Base-by-base conservation (phyloP, 345 rosid genomes). In the Excoecaria cochinchinensis region DNA sequence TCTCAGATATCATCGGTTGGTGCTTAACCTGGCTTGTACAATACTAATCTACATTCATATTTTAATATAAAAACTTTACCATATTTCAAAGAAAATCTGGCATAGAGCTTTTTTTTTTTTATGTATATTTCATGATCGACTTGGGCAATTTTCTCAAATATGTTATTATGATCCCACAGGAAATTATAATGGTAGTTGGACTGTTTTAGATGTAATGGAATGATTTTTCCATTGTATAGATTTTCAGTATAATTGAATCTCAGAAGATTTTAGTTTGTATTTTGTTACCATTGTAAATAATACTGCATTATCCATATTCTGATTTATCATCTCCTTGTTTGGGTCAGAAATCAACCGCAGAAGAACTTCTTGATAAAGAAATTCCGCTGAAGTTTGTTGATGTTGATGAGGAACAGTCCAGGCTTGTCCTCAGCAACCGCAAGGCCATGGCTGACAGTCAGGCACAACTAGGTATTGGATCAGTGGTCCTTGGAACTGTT, bases 371-470 rank as follows among this genome's bases (percentile, higher is more conserved):
- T 19, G 98, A 80, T 0, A 95, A 88, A 85, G 90, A 90, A 80
- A 74, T 95, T 58, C 97, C 94, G 5, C 82, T 95, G 47, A 95
- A 95, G 85, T 92, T 95, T 85, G 97, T 95, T 75, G 99, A 95
- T 78, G 94, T 95, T 78, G 99, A 95, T 48, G 96, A 92, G 89
- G 99, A 95, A 73, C 89, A 91, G 82, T 82, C 96, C 17, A 88
- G 96, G 82, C 94, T 95, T 75, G 94, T 95, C 55, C 88, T 95
- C 83, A 92, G 98, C 73, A 91, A 95, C 89, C 92, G 96, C 81
- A 95, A 95, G 89, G 98, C 99, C 73, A 89, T 95, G 89, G 99
- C 97, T 53, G 98, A 93, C 77, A 91, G 94, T 82, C 98, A 95
- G 76, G 94, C 99, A 42, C 99, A 94, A 76, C 86, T 94, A 51